Evolutionary conservation across 805 yeast species (phyloP).

Genomic region (Lipomyces mesembrius): DNA sequence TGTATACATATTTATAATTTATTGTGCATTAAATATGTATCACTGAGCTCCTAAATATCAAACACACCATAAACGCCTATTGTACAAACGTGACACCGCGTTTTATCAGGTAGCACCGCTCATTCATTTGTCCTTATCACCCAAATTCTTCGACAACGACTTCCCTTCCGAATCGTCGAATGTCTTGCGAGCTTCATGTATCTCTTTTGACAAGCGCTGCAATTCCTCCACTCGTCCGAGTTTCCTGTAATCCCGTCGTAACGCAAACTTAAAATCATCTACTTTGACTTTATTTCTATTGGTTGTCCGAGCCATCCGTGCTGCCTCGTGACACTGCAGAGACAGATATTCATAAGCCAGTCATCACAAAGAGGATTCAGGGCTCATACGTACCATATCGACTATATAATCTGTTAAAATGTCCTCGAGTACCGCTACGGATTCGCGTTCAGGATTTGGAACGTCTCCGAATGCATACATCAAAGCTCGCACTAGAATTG

Average conservation of each 20-base stretch:
- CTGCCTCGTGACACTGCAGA: conserved; percentile 56
- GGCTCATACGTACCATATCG: conserved; percentile 50
- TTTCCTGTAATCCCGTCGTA: conserved; percentile 67
- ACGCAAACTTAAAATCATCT: conserved; percentile 73
- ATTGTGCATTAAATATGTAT: not conserved
- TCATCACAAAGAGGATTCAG: not conserved
- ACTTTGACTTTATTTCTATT: conserved; percentile 66
- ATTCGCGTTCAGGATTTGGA: conserved; percentile 66
- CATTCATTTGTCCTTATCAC: conserved; percentile 4
- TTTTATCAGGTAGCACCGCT: not conserved
- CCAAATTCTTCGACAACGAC: conserved; percentile 41
- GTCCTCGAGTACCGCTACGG: conserved; percentile 70
- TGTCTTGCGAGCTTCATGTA: conserved; percentile 67
- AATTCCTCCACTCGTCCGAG: conserved; percentile 72
- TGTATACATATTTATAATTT: not conserved
- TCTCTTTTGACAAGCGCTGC: conserved; percentile 61
- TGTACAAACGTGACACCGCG: not conserved
- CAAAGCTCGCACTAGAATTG: conserved; percentile 53
- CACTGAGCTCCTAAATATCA: not conserved
- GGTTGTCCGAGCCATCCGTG: conserved; percentile 56
- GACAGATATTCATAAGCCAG: not conserved
- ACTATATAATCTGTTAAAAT: conserved; percentile 65
- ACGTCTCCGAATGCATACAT: conserved; percentile 77
- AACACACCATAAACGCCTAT: not conserved
- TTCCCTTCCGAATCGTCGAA: conserved; percentile 64